phyloP scores from a whole-genome alignment of 495 filamentous ascomycete species.

The Aspergillus avenaceus region DNA sequence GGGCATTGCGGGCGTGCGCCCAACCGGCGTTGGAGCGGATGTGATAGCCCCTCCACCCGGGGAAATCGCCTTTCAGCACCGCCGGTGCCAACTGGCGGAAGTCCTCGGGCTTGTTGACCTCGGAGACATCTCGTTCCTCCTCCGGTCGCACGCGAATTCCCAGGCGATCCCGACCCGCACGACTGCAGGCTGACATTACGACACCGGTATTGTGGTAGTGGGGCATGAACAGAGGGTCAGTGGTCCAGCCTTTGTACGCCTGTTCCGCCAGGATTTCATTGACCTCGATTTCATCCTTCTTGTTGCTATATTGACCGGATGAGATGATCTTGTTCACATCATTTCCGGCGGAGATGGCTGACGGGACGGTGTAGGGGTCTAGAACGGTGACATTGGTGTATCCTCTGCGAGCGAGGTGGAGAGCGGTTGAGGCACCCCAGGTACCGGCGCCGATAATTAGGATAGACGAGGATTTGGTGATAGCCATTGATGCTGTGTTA shows the following conservation, averaged over 20 bases:
- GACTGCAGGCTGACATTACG: constrained; percentile 14
- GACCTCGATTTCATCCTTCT: constrained; percentile 24
- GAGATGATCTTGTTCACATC: constrained; percentile 47
- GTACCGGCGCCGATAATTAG: constrained; percentile 33
- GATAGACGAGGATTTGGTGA: constrained; percentile 14
- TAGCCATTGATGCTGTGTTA: constrained; percentile 8
- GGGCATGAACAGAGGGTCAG: constrained; percentile 40
- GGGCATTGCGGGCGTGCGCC: constrained; percentile 33
- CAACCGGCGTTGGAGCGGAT: constrained; percentile 33
- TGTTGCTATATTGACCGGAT: constrained; percentile 15
- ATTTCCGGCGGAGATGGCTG: constrained; percentile 39
- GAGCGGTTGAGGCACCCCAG: constrained; percentile 42
- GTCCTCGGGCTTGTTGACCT: constrained; percentile 12
- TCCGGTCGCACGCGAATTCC: constrained; percentile 17
- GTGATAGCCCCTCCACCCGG: constrained; percentile 36
- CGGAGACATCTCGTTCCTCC: constrained; percentile 10
- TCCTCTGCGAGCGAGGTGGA: constrained; percentile 41
- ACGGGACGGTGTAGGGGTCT: constrained; percentile 40
- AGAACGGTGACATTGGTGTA: constrained; percentile 43
- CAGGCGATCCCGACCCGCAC: constrained; percentile 23
- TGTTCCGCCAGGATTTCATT: constrained; percentile 25
- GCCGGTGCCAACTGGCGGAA: constrained; percentile 37
- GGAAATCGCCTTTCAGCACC: constrained; percentile 38
- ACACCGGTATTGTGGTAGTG: constrained; percentile 41
- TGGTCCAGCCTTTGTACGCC: constrained; percentile 37